Conservation (phyloP, 257 asterid genomes). For the Misopates orontium region DNA sequence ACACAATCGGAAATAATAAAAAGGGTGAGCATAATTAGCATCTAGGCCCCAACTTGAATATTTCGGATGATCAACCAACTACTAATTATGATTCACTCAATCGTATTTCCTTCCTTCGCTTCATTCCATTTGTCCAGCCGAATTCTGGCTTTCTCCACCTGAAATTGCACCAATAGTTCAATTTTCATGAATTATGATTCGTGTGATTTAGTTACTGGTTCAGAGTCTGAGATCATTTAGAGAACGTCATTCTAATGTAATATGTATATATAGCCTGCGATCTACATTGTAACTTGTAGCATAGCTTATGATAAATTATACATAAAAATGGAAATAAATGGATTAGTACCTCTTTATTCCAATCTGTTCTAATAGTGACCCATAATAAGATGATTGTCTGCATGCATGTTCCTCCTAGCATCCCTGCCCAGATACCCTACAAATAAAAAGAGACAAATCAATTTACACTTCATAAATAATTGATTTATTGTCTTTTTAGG, state of each 20-base stretch:
- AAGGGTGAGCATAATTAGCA: no score
- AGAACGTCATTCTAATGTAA: not conserved
- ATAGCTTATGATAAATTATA: no score
- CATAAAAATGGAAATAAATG: not conserved
- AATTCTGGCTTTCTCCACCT: conserved; percentile 41
- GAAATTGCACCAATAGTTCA: conserved; percentile 15
- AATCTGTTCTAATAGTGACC: conserved; percentile 57
- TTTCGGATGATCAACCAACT: not conserved
- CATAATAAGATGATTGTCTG: conserved; percentile 63
- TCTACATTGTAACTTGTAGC: no score
- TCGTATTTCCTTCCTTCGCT: conserved; percentile 18
- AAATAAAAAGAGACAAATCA: not conserved
- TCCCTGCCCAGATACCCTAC: conserved; percentile 75
- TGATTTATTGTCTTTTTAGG: no score
- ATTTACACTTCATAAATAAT: no score
- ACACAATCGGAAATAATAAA: no score
- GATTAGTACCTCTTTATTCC: conserved; percentile 58
- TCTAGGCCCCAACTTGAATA: no score
- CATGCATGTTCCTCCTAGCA: conserved; percentile 62
- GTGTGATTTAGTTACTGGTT: not conserved
- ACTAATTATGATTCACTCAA: conserved; percentile 18
- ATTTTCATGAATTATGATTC: not conserved
- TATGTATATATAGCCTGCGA: no score
- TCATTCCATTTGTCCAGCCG: conserved; percentile 40
- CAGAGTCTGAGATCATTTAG: not conserved